phyloP scores from a whole-genome alignment of 2,329 filamentous ascomycete species.

The Trichoderma hamatum region DNA sequence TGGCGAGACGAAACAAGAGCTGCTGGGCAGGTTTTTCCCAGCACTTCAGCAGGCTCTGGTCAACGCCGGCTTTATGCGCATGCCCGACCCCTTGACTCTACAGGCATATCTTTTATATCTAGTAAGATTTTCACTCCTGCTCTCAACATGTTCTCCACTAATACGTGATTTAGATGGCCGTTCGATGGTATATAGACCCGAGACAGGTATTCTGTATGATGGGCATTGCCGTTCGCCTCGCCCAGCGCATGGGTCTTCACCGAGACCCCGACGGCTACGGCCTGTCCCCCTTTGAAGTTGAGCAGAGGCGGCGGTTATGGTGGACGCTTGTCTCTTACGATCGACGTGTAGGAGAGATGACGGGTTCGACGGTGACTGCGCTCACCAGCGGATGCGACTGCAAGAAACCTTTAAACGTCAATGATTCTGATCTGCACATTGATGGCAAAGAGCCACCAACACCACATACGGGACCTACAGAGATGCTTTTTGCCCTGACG shows the following conservation, averaged over 20 bases:
- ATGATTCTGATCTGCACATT: slow-evolving; percentile 61
- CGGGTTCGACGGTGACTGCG: slow-evolving; percentile 60
- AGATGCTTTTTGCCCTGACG: slow-evolving; percentile 63
- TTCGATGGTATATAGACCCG: slow-evolving; percentile 63
- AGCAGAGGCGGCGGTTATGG: slow-evolving; percentile 73
- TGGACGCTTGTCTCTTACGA: slow-evolving; percentile 73
- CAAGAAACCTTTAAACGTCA: slow-evolving; percentile 62
- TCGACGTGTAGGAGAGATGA: slow-evolving; percentile 68
- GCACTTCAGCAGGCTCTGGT: slow-evolving; percentile 67
- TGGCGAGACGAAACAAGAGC: slow-evolving; percentile 53
- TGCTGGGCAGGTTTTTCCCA: slow-evolving; percentile 57
- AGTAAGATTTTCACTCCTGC: slow-evolving; percentile 46
- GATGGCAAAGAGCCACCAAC: slow-evolving; percentile 58
- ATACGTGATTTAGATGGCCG: slow-evolving; percentile 40
- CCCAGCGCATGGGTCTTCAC: slow-evolving; percentile 70
- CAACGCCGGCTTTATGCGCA: slow-evolving; percentile 68
- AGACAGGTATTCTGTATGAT: slow-evolving; percentile 53
- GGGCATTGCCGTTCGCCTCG: slow-evolving; percentile 67
- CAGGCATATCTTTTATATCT: slow-evolving; percentile 71
- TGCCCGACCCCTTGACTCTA: slow-evolving; percentile 65
- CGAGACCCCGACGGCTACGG: slow-evolving; percentile 59
- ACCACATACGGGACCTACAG: slow-evolving; percentile 56
- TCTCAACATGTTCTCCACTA: not conserved
- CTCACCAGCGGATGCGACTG: slow-evolving; percentile 58
- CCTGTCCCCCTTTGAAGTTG: slow-evolving; percentile 62